phyloP scores from a whole-genome alignment of 2,329 filamentous ascomycete species.

The Cercospora canescens region DNA sequence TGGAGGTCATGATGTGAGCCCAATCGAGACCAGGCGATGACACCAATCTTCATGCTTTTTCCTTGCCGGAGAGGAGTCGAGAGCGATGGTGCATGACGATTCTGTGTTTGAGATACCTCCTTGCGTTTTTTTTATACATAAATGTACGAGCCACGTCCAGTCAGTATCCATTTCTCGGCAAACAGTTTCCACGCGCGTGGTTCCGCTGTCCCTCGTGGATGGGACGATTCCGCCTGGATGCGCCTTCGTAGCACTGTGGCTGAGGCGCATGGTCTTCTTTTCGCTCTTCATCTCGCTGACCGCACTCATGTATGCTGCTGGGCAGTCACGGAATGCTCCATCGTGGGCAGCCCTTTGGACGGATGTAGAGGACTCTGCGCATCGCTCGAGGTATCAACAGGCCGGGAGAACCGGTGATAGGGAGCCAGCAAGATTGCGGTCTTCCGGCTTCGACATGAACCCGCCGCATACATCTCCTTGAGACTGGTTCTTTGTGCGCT shows the following conservation, averaged over 20 bases:
- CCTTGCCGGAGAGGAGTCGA: not conserved
- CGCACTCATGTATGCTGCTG: not conserved
- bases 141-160: not conserved
- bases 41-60: not conserved
- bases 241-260: not conserved
- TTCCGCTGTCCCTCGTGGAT: not conserved
- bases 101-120: conserved; percentile 12
- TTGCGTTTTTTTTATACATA: conserved; percentile 4
- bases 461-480: not conserved
- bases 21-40: conserved; percentile 20
- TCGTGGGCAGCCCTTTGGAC: not conserved
- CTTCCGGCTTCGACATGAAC: not conserved
- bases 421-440: not conserved
- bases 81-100: not conserved
- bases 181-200: not conserved
- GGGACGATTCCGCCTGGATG: not conserved
- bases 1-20: conserved; percentile 19
- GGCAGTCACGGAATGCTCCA: not conserved
- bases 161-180: not conserved
- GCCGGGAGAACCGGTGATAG: not conserved
- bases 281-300: not conserved
- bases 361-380: not conserved
- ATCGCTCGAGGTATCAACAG: not conserved
- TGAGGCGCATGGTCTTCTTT: not conserved
- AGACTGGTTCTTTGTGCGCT: not conserved